Evolutionary conservation across 2,329 filamentous ascomycete species (phyloP).

Genomic region (Colletotrichum tofieldiae): DNA sequence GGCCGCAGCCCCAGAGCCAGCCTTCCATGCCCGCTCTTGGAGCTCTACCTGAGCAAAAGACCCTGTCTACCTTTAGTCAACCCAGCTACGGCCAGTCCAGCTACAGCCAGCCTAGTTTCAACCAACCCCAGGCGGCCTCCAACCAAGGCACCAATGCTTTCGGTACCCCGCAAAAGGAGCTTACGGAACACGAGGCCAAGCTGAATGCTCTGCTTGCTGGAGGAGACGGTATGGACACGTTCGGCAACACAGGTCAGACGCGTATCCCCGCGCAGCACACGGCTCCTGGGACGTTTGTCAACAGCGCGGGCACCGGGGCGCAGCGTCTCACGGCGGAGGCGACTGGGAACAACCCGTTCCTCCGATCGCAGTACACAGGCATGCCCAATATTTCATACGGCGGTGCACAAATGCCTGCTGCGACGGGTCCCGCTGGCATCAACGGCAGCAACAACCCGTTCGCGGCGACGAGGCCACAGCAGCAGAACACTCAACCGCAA

Average conservation of each 20-base stretch:
- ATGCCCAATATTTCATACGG: slow-evolving; percentile 75
- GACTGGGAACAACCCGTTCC: slow-evolving; percentile 91
- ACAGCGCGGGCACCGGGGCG: slow-evolving; percentile 89
- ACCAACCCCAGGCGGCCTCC: background rate
- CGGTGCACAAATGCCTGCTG: slow-evolving; percentile 64
- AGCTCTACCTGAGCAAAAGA: slow-evolving; percentile 87
- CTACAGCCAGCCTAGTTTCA: slow-evolving; percentile 14
- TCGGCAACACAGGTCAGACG: slow-evolving; percentile 95
- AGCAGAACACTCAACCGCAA: slow-evolving; percentile 64
- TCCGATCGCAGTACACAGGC: slow-evolving; percentile 87
- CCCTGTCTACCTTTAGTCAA: slow-evolving; percentile 73
- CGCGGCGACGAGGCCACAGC: slow-evolving; percentile 66
- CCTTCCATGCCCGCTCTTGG: slow-evolving; percentile 79
- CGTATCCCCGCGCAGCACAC: slow-evolving; percentile 98
- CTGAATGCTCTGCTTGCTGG: slow-evolving; percentile 89
- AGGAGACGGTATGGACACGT: slow-evolving; percentile 96
- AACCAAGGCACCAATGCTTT: slow-evolving; percentile 31
- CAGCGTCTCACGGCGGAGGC: slow-evolving; percentile 79
- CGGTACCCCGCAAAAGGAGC: slow-evolving; percentile 64
- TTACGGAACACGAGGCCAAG: slow-evolving; percentile 77
- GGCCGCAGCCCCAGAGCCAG: slow-evolving; percentile 70
- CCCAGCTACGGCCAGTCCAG: slow-evolving; percentile 49
- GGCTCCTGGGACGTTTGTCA: slow-evolving; percentile 95
- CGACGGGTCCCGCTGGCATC: slow-evolving; percentile 71
- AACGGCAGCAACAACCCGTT: slow-evolving; percentile 74